Percentiles rank a stretch among this genome's conserved stretches.
phyloP scores from a whole-genome alignment of 2,329 filamentous ascomycete species.

The Botrytis porri region DNA sequence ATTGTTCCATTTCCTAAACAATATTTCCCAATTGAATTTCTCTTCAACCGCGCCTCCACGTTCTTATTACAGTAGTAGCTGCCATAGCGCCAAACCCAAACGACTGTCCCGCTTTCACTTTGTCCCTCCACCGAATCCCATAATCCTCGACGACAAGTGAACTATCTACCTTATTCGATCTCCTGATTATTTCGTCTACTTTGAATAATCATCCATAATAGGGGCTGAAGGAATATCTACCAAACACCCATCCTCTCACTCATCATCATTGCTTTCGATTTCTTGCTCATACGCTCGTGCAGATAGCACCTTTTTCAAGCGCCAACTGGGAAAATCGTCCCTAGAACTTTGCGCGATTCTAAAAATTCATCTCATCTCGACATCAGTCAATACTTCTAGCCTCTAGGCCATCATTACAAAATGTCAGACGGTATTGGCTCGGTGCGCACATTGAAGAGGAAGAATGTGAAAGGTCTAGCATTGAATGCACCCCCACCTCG shows the following conservation, averaged over 20 bases:
- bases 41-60: slow-evolving; percentile 14
- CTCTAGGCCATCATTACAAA: slow-evolving; percentile 23
- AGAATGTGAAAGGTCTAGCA: slow-evolving; percentile 96
- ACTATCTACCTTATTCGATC: neutral
- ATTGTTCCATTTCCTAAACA: slow-evolving; percentile 2
- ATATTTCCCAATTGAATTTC: slow-evolving; percentile 9
- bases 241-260: neutral
- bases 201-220: neutral
- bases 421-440: slow-evolving; percentile 61
- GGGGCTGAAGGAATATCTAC: neutral
- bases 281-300: slow-evolving; percentile 3
- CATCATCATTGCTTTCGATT: neutral
- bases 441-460: slow-evolving; percentile 89
- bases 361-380: slow-evolving; percentile 1
- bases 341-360: slow-evolving; percentile 17
- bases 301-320: slow-evolving; percentile 13
- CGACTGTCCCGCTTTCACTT: slow-evolving; percentile 22
- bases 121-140: slow-evolving; percentile 20
- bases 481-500: slow-evolving; percentile 77
- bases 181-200: slow-evolving; percentile 5
- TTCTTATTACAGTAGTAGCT: neutral
- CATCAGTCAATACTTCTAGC: neutral
- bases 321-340: slow-evolving; percentile 12
- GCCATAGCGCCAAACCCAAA: slow-evolving; percentile 20
- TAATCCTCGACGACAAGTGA: slow-evolving; percentile 16